A percentile compares a stretch with the other conserved stretches of the same genome.
Evolutionary conservation across 1,284 basidiomycete genomes (phyloP).

Genomic region (Xanthoconium separans): DNA sequence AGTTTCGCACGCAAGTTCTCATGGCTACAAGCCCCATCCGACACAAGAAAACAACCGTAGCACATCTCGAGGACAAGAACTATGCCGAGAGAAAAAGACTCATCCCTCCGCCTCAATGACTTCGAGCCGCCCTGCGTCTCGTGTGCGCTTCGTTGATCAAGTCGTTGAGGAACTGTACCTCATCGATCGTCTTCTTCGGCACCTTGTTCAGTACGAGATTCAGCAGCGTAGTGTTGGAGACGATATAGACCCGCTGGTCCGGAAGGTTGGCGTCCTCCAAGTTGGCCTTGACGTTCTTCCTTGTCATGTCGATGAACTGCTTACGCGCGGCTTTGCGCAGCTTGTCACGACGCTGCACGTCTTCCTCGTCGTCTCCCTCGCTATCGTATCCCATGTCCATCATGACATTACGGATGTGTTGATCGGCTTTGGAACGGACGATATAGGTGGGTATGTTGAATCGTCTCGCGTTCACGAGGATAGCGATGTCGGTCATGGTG

Average conservation of each 20-base stretch:
- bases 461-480: slow-evolving; percentile 18
- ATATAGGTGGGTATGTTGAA: slow-evolving; percentile 22
- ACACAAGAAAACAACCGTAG: too few relatives aligned
- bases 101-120: too few relatives aligned
- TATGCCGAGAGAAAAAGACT: too few relatives aligned
- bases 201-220: slow-evolving; percentile 9
- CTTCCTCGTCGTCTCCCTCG: slow-evolving; percentile 18
- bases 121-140: slow-evolving; percentile 5
- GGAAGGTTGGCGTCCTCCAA: slow-evolving; percentile 16
- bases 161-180: slow-evolving; percentile 19
- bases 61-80: too few relatives aligned
- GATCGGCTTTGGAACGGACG: slow-evolving; percentile 23
- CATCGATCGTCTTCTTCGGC: slow-evolving; percentile 23
- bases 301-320: slow-evolving; percentile 19
- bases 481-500: slow-evolving; percentile 22
- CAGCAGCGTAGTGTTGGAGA: slow-evolving; percentile 16
- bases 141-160: slow-evolving; percentile 7
- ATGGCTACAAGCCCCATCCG: too few relatives aligned
- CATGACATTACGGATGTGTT: slow-evolving; percentile 23
- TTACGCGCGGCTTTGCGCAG: slow-evolving; percentile 13
- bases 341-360: slow-evolving; percentile 7
- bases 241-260: slow-evolving; percentile 24
- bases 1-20: too few relatives aligned
- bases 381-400: slow-evolving; percentile 21
- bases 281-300: slow-evolving; percentile 15